A percentile compares a stretch with the other conserved stretches of the same genome.
Evolutionary conservation across 1,139 yeast genomes (phyloP).

Genomic region (Scheffersomyces parashehatae): DNA sequence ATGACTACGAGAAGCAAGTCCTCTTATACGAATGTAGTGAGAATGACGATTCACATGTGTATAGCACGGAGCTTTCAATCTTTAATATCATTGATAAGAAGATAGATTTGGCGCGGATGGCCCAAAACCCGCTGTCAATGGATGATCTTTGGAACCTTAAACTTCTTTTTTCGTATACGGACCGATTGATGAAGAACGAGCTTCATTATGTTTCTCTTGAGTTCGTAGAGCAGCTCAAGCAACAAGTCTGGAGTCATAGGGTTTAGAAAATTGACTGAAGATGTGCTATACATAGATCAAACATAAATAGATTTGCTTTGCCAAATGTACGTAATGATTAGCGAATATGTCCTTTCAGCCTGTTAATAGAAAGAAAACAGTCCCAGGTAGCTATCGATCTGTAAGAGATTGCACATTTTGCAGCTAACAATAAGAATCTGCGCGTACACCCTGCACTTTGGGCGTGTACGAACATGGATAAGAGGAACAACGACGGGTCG

Average conservation of each 20-base stretch:
- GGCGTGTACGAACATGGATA: no score
- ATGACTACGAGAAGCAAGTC: constrained; percentile 35
- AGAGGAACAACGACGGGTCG: no score
- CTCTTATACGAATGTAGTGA: constrained; percentile 32
- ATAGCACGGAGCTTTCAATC: constrained; percentile 29
- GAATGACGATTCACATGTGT: constrained; percentile 15
- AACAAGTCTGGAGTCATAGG: constrained; percentile 35
- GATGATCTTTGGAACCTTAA: constrained; percentile 71
- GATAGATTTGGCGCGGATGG: constrained; percentile 49
- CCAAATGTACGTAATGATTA: background rate
- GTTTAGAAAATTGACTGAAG: no score
- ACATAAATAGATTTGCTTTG: background rate
- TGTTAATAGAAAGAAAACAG: no score
- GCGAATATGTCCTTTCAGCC: no score
- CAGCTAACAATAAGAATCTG: no score
- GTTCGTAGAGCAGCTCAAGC: constrained; percentile 54
- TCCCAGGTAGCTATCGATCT: no score
- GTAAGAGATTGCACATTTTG: no score
- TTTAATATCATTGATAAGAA: constrained; percentile 59
- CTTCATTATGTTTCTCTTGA: constrained; percentile 46
- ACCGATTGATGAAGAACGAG: constrained; percentile 32
- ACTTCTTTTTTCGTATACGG: constrained; percentile 64
- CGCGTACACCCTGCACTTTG: no score
- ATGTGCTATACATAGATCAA: background rate
- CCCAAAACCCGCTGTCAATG: constrained; percentile 40